These are phyloP conservation scores for Salvia rosmarinus DNA, from an alignment of 257 asterid genomes.

Conservation along the genomic window DNA sequence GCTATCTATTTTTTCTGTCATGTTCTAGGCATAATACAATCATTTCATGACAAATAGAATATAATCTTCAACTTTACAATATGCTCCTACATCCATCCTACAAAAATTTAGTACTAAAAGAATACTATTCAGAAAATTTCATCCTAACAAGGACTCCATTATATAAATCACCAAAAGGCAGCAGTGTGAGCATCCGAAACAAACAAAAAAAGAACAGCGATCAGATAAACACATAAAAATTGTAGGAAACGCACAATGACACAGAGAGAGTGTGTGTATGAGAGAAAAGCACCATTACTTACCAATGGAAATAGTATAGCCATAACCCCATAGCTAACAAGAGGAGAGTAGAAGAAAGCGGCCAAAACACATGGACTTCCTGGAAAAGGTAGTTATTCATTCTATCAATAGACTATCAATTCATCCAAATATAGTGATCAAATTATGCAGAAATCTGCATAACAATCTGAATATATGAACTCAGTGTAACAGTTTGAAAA, in stretches of 20 bases:
- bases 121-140: neutral
- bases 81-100: neutral
- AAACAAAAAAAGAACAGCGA: neutral
- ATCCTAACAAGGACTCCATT: neutral
- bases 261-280: neutral
- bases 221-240: neutral
- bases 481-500: neutral
- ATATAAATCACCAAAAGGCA: neutral
- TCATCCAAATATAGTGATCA: neutral
- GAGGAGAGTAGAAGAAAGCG: conserved; percentile 73
- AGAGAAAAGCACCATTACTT: conserved; percentile 32
- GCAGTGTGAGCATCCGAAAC: neutral
- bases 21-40: neutral
- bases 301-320: conserved; percentile 88
- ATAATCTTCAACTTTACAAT: neutral
- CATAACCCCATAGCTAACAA: conserved; percentile 96
- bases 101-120: neutral
- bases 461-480: conserved; percentile 6
- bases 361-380: conserved; percentile 93
- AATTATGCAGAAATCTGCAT: neutral
- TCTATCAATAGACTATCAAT: conserved; percentile 17
- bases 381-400: conserved; percentile 37
- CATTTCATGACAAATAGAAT: conserved; percentile 3
- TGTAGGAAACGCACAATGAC: neutral
- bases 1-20: neutral